Evolutionary conservation across 1,139 yeast genomes (phyloP).

Genomic region (Arxiozyma telluris): DNA sequence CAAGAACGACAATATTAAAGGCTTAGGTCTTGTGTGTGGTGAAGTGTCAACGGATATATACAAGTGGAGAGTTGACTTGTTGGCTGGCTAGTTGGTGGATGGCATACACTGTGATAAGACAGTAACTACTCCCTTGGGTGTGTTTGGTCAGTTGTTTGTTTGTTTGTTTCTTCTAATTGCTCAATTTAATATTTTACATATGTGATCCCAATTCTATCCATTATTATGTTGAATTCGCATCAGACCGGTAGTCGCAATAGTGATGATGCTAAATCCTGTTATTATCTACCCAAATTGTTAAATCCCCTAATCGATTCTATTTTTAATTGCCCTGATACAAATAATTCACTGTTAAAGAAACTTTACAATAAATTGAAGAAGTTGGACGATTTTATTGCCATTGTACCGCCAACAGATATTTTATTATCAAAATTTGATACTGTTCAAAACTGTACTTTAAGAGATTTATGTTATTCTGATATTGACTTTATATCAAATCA

Average conservation of each 20-base stretch:
- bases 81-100: no score
- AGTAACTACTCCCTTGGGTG: no score
- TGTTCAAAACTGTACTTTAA: slow-evolving; percentile 38
- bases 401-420: slow-evolving; percentile 52
- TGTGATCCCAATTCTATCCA: neutral
- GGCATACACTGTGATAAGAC: no score
- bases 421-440: slow-evolving; percentile 46
- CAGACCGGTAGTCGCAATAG: neutral
- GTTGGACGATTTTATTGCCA: slow-evolving; percentile 43
- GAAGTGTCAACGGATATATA: no score
- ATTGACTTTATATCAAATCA: slow-evolving; percentile 69
- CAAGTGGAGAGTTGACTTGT: no score
- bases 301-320: slow-evolving; percentile 62
- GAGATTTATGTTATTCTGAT: slow-evolving; percentile 47
- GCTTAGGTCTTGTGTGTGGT: no score
- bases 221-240: neutral
- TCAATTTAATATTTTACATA: neutral
- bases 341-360: slow-evolving; percentile 43
- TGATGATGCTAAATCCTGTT: slow-evolving; percentile 10
- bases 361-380: slow-evolving; percentile 35
- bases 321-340: slow-evolving; percentile 56
- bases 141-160: no score
- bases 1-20: no score
- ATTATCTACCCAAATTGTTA: slow-evolving; percentile 36
- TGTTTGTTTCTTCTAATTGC: neutral